Evolutionary conservation across 176 grass and related monocot genomes (phyloP), one percentile per base, ranked within the genome.

Genomic region (Musa schizocarpa): DNA sequence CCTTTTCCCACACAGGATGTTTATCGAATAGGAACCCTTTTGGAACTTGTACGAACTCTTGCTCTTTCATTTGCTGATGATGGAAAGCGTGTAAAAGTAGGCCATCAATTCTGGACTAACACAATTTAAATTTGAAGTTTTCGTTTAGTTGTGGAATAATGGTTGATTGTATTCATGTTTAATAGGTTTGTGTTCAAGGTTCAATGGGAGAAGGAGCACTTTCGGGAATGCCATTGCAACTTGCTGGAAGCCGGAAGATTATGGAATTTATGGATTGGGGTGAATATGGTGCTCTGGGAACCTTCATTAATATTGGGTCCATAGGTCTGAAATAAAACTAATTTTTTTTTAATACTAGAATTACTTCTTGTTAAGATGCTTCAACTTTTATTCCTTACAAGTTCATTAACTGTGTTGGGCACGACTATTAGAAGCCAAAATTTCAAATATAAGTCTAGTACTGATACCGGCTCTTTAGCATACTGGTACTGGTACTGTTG

Each of bases 261-360:
- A 77, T 96, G 83, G 93, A 96, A 90, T 77, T 86, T 78, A 96
- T 96, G 93, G 93, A 96, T 78, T 96, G 93, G 93, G 93, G 89
- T 79, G 81, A 92, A 68, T 90, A 96, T 83, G 89, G 74, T 64
- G 89, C 93, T 3, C 78, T 81, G 79, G 93, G 87, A 4, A 89
- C 83, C 76, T 96, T 92, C 63, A 86, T 96, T 81, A 96, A 88
- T 72, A 78, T 96, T 83, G 89, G 93, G 67, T 85, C 87, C 81
- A 80, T 96, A 90, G 93, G 93, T 96, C 16, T 74, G 87, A 62
- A 34, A 25, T 54, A 34, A 25, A 53, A 20, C 51, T 76, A 56
- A 16, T 43, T 67, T 51, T 50, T 57, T 55, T 16, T 10, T 24
- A 56, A 12, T 74, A 8, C 23, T 50, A 58, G 11, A 1, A 74